Conservation (phyloP, 2,329 filamentous ascomycete species). For the Delphinella strobiligena region DNA sequence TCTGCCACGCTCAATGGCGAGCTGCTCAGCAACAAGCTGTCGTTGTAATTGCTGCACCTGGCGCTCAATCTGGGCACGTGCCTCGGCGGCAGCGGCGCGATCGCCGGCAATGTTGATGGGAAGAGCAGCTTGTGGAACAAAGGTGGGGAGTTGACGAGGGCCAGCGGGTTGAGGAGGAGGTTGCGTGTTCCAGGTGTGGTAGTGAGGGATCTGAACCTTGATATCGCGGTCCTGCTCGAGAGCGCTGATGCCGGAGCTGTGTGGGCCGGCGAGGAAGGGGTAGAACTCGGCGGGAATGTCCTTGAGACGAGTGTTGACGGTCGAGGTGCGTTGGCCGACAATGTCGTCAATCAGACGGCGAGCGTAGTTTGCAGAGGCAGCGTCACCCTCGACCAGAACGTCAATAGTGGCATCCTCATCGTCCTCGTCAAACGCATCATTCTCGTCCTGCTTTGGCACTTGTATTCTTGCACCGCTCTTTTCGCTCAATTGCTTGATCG, state of each 20-base stretch:
- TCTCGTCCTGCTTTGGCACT: constrained; percentile 68
- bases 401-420: constrained; percentile 72
- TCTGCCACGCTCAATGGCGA: constrained; percentile 71
- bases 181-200: constrained; percentile 59
- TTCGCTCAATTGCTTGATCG: constrained; percentile 81
- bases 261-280: constrained; percentile 79
- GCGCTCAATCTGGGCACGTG: constrained; percentile 68
- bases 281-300: constrained; percentile 86
- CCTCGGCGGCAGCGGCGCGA: constrained; percentile 66
- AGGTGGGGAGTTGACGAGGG: constrained; percentile 55
- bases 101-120: constrained; percentile 83
- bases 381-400: constrained; percentile 82
- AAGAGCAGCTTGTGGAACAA: constrained; percentile 58
- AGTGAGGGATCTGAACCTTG: constrained; percentile 70
- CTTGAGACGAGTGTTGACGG: constrained; percentile 68
- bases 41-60: constrained; percentile 63
- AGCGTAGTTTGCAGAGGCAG: constrained; percentile 73
- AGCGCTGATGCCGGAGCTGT: constrained; percentile 53
- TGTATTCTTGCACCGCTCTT: constrained; percentile 84
- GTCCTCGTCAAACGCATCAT: constrained; percentile 46
- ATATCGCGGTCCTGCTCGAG: constrained; percentile 65
- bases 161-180: constrained; percentile 52
- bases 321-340: constrained; percentile 72
- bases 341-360: constrained; percentile 76
- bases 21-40: constrained; percentile 64